phyloP scores from a whole-genome alignment of 2,329 filamentous ascomycete species.

The Blastomyces silverae region DNA sequence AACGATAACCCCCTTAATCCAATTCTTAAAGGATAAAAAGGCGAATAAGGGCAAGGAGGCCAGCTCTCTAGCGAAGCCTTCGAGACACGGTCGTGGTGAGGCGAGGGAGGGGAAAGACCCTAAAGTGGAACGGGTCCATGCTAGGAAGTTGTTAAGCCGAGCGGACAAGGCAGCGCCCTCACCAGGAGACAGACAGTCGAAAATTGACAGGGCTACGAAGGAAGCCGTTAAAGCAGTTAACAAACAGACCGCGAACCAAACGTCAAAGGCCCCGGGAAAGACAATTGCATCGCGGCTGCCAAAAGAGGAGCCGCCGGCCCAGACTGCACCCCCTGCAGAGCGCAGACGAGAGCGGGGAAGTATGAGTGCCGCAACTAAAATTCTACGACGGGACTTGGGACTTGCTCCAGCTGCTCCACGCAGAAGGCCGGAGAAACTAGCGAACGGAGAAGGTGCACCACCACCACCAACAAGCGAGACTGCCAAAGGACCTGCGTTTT shows the following conservation, averaged over 20 bases:
- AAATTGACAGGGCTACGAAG: constrained; percentile 53
- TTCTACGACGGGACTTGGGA: constrained; percentile 57
- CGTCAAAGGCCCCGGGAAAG: constrained; percentile 28
- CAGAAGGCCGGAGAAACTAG: constrained; percentile 33
- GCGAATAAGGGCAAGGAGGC: constrained; percentile 57
- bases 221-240: constrained; percentile 56
- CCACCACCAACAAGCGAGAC: constrained; percentile 21
- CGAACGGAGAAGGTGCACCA: constrained; percentile 23
- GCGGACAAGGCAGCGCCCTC: constrained; percentile 31
- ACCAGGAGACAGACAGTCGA: constrained; percentile 28
- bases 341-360: constrained; percentile 50
- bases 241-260: constrained; percentile 35
- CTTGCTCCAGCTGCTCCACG: constrained; percentile 42
- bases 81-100: constrained; percentile 33
- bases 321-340: constrained; percentile 36
- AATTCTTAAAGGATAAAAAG: constrained; percentile 87
- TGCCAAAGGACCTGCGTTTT: constrained; percentile 13
- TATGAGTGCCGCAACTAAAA: constrained; percentile 49
- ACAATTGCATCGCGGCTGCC: constrained; percentile 19
- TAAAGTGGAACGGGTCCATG: constrained; percentile 38
- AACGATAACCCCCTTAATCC: constrained; percentile 79
- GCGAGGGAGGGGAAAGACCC: constrained; percentile 36
- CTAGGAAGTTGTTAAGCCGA: constrained; percentile 39
- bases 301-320: constrained; percentile 15
- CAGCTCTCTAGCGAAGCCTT: constrained; percentile 39